phyloP scores from a whole-genome alignment of 2,329 filamentous ascomycete genomes.

The Penicillium sp. region DNA sequence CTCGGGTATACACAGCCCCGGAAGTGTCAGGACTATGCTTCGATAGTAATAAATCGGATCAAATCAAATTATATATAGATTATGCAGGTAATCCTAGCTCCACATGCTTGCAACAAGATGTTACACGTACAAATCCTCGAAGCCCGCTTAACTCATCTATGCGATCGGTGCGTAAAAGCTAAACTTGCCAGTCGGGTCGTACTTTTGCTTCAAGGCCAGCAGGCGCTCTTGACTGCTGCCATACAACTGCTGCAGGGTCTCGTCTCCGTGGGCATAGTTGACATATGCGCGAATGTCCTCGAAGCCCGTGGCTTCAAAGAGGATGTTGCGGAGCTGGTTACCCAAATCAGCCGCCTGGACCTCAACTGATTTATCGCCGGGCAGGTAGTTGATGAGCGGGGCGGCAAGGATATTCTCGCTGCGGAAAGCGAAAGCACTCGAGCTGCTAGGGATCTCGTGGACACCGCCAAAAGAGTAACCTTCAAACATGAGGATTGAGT shows the following conservation, averaged over 20 bases:
- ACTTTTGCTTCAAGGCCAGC: constrained; percentile 31
- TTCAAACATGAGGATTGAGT: constrained; percentile 56
- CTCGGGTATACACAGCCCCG: background rate
- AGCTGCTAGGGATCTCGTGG: constrained; percentile 30
- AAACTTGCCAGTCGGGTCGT: constrained; percentile 32
- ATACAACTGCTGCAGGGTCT: constrained; percentile 26
- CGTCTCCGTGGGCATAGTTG: constrained; percentile 32
- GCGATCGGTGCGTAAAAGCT: constrained; percentile 30
- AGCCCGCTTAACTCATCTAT: background rate
- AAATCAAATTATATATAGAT: background rate
- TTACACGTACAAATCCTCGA: background rate
- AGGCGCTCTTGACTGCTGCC: constrained; percentile 30
- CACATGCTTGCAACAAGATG: background rate
- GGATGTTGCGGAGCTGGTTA: constrained; percentile 27
- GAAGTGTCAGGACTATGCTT: background rate
- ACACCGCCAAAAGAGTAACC: constrained; percentile 52
- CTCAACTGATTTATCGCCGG: constrained; percentile 21
- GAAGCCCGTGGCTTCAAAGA: constrained; percentile 18
- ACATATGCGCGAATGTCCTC: constrained; percentile 27
- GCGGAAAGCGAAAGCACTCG: constrained; percentile 49
- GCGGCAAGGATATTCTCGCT: constrained; percentile 42
- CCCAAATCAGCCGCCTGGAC: constrained; percentile 26
- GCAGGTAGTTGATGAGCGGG: constrained; percentile 31
- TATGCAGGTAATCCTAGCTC: background rate
- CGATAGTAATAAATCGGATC: background rate